Evolutionary conservation across 2,329 filamentous ascomycete genomes (phyloP), one percentile per base, ranked within the genome.

Genomic region (Ophiostoma perfectum): DNA sequence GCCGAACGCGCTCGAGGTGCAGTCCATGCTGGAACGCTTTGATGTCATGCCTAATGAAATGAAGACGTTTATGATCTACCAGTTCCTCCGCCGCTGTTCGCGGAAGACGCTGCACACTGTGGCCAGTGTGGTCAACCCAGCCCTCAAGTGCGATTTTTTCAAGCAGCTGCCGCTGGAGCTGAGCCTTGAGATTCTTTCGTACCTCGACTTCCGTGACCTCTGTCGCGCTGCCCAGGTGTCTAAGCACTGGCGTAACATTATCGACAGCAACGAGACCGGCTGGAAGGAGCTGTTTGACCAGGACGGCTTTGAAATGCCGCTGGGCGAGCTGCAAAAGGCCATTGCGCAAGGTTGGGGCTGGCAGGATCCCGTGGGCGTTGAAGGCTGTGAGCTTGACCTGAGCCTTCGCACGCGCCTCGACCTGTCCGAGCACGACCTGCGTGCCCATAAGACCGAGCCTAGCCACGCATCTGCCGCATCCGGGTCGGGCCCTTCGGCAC

Each of bases 1-100:
- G 41, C 63, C 38, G 1, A 47, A 52, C 12, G 77, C 66, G 27
- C 85, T 93, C 79, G 91, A 96, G 74, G 90, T 94, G n/a, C 91
- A 91, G 7, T 86, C 84, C 16, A 91, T 99, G 83, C 80, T 99
- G 16, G 91, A 97, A 73, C 88, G 89, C 2, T 99, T 98, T 74
- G 94, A 98, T 76, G 86, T 90, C 6, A 90, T 99, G 84, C 93
- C 94, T 1, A 87, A 91, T 62, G 90, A 95, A 74, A 88, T 99
- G 85, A 95, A 99, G 79, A 91, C 90, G 0, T 96, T 96, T 76
- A 89, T 99, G 79, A 96, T 99, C 88, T 98, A 96, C 76, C 94
- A 99, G 76, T 87, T 99, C 68, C 84, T 99, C 39, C 89, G 92
- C 68, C 86, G 95, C 64, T 98, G 93, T 75, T 87, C 92, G 5